These are phyloP conservation scores for Leucogyrophana mollusca DNA, from an alignment of 768 basidiomycete genomes.

Conservation along the genomic window DNA sequence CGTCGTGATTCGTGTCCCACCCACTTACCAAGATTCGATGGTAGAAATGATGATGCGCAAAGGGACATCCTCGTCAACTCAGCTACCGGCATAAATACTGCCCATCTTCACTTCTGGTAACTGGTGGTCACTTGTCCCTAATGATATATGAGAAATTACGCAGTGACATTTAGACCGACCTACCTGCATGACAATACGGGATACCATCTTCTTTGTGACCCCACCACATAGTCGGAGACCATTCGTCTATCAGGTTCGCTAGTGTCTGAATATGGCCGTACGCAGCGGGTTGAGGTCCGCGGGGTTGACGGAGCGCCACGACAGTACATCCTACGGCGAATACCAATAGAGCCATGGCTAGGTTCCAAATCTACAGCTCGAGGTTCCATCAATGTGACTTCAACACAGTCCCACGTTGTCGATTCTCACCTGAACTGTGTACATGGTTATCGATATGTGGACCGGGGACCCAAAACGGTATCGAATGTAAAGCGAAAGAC, in stretches of 20 bases:
- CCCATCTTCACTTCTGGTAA: no score
- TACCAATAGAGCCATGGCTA: conserved; percentile 15
- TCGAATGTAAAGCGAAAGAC: background rate
- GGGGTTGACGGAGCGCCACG: conserved; percentile 3
- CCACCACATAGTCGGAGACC: conserved; percentile 20
- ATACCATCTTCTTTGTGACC: conserved; percentile 16
- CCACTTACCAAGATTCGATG: no score
- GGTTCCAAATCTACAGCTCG: conserved; percentile 23
- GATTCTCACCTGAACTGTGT: background rate
- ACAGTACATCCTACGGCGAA: conserved; percentile 15
- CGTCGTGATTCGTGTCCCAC: no score
- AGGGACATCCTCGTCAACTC: no score
- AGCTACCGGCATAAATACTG: no score
- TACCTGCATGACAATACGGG: conserved; percentile 6
- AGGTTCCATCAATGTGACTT: background rate
- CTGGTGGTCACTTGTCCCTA: no score
- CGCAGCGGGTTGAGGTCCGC: conserved; percentile 11
- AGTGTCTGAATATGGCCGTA: conserved; percentile 19
- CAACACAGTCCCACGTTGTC: background rate
- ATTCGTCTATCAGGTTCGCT: conserved; percentile 16
- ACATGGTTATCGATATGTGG: background rate
- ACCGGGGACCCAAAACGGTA: background rate
- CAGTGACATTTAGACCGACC: background rate
- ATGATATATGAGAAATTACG: no score
- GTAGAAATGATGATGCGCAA: no score